phyloP scores from a whole-genome alignment of 108 stramenopile species.

The Cyclostephanos tholiformis region DNA sequence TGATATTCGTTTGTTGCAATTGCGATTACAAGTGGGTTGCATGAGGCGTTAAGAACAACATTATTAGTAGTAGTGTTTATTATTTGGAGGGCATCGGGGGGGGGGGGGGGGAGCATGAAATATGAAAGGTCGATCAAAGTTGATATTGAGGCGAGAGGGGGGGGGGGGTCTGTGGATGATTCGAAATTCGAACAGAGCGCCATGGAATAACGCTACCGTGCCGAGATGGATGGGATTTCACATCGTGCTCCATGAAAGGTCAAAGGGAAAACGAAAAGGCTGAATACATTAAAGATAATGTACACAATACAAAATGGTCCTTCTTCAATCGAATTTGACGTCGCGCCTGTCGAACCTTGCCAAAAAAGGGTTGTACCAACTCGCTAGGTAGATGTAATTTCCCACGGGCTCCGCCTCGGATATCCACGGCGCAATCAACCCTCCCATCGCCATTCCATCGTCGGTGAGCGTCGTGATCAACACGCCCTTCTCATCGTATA shows the following conservation, averaged over 20 bases:
- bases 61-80: no score
- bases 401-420: conserved; percentile 36
- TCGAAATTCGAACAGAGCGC: no score
- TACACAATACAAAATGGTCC: no score
- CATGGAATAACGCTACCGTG: no score
- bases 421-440: conserved; percentile 31
- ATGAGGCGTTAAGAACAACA: no score
- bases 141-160: no score
- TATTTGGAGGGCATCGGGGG: no score
- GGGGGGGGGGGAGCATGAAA: background rate
- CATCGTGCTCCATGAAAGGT: no score
- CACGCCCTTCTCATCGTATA: conserved; percentile 37
- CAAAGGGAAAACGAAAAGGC: background rate
- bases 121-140: no score
- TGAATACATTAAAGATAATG: background rate
- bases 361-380: conserved; percentile 45
- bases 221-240: no score
- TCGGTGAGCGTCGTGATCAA: conserved; percentile 27
- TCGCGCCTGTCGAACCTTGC: conserved; percentile 11
- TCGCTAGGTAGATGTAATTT: conserved; percentile 32
- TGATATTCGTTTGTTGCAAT: conserved; percentile 93
- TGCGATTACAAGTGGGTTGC: conserved; percentile 90
- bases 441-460: conserved; percentile 8
- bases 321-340: background rate
- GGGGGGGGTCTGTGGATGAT: no score